Percentiles rank a stretch among this genome's conserved stretches.
Evolutionary conservation across 2,329 filamentous ascomycete species (phyloP).

Genomic region (Beauveria medogensis): DNA sequence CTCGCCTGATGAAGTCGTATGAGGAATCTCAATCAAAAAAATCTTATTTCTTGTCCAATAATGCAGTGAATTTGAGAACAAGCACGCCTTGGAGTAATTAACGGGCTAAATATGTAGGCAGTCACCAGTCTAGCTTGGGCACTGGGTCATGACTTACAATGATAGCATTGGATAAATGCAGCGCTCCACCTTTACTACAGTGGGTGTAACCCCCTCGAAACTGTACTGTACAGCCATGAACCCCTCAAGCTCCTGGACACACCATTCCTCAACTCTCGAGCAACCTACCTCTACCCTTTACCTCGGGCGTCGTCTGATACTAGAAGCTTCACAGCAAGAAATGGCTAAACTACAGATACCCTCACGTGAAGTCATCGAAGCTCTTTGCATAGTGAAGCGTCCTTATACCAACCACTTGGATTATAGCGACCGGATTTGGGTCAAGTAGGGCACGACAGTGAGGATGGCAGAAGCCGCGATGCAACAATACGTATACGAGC

Average conservation of each 20-base stretch:
- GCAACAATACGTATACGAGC: constrained; percentile 5
- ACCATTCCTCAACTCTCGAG: neutral
- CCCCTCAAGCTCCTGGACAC: neutral
- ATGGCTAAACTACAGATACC: neutral
- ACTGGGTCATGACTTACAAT: neutral
- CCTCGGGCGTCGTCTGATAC: neutral
- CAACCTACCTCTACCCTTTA: neutral
- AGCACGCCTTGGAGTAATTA: too few relatives aligned
- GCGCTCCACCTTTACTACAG: neutral
- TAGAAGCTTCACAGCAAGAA: neutral
- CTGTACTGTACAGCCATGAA: neutral
- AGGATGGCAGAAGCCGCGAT: constrained; percentile 7
- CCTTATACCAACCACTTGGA: too few relatives aligned
- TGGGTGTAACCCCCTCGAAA: neutral
- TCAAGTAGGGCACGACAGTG: constrained; percentile 7
- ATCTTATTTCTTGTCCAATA: too few relatives aligned
- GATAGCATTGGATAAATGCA: neutral
- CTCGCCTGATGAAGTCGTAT: too few relatives aligned
- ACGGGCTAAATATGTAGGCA: too few relatives aligned
- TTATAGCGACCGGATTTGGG: neutral
- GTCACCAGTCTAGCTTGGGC: neutral
- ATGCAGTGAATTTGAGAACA: too few relatives aligned
- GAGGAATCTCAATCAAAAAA: too few relatives aligned
- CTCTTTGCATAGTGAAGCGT: neutral
- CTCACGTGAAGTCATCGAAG: neutral